Base-by-base conservation (phyloP, 2,329 filamentous ascomycete genomes). In the Nothophoma quercina region DNA sequence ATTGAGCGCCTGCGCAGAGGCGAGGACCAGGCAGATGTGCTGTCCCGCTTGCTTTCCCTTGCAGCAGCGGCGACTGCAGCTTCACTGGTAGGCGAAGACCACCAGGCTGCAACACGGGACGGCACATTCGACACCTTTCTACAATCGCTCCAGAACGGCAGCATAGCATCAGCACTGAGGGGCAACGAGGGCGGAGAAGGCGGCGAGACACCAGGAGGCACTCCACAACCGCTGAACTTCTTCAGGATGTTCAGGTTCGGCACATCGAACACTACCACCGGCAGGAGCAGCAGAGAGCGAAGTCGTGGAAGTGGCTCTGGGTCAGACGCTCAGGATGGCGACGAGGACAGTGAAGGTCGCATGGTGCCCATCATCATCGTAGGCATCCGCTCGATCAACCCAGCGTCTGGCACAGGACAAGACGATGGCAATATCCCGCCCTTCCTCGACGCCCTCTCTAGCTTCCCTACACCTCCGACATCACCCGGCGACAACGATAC, bases 331-430 rank as follows among this genome's bases (percentile, higher is more conserved):
- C 59, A 59, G 10, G 63, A 67, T 35, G 62, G 61, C 25, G 65
- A 68, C 47, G 73, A 75, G n/a, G 77, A 77, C 18, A 76, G 77
- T 29, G 76, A 76, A 45, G 82, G 82, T 38, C 79, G 86, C 18
- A 87, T 86, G 72, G 84, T 88, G 30, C 87, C 87, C 7, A 81
- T 89, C 56, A 88, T 89, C 34, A 86, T 89, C 44, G 86, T 89
- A 32, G 87, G 87, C 46, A 88, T 89, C 48, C 78, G 86, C 45
- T 87, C 86, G 21, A 85, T 88, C 51, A 85, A 82, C 25, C 81
- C 84, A 16, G 73, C 72, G 40, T 77, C 77, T 21, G 78, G 77
- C 57, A 75, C 77, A 12, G 70, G 75, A 19, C 75, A 76, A 16
- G 75, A 77, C 62, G 67, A 77, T 61, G 61, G 56, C 50, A 72